Evolutionary conservation across 2,329 filamentous ascomycete genomes (phyloP).

Genomic region (Pseudogymnoascus pannorum): DNA sequence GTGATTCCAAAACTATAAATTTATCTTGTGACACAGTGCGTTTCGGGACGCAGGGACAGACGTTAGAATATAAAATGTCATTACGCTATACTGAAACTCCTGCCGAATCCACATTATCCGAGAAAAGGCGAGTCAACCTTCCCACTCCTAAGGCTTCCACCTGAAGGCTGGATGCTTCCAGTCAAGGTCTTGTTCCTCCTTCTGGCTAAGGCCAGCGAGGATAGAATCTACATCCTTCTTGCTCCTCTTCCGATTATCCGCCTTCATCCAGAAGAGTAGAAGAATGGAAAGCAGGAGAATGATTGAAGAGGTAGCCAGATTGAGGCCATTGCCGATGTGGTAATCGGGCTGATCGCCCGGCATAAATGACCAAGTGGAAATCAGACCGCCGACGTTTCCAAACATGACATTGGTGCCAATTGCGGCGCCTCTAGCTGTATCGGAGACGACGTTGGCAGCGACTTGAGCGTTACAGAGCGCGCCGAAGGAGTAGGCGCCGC

Average conservation of each 20-base stretch:
- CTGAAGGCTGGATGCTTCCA: conserved; percentile 60
- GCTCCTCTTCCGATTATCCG: conserved; percentile 53
- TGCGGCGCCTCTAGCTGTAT: conserved; percentile 59
- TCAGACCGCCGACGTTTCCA: conserved; percentile 63
- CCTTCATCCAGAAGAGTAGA: conserved; percentile 53
- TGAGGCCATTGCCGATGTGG: conserved; percentile 64
- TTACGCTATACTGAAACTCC: background rate
- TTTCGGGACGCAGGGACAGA: no score
- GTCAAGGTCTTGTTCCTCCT: conserved; percentile 53
- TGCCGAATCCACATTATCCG: background rate
- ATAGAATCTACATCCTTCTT: conserved; percentile 47
- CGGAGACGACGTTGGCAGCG: conserved; percentile 63
- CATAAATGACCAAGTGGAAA: conserved; percentile 59
- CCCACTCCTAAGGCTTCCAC: conserved; percentile 42
- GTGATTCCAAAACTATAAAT: no score
- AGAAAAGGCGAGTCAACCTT: background rate
- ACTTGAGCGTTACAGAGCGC: conserved; percentile 60
- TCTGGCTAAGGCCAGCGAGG: conserved; percentile 43
- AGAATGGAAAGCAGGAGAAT: conserved; percentile 44
- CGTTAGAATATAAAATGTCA: no score
- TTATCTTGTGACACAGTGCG: no score
- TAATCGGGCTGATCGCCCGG: conserved; percentile 58
- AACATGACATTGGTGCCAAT: conserved; percentile 65
- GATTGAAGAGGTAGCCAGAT: conserved; percentile 53
- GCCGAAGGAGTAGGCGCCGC: conserved; percentile 56